Conservation (phyloP, 495 filamentous ascomycete genomes). For the Penicillium diatomitis region DNA sequence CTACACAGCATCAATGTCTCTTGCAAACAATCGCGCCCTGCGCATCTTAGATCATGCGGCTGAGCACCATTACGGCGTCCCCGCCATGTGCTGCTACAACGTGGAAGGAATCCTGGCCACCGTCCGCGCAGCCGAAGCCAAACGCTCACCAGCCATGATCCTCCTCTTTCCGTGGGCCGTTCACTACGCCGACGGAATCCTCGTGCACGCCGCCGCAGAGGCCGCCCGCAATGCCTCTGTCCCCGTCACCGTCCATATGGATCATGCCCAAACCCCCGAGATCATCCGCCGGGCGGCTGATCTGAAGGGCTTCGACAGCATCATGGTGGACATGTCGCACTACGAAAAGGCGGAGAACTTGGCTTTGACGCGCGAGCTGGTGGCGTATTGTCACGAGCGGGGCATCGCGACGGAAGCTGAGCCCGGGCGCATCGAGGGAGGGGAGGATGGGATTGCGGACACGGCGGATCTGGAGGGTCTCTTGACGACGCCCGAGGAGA, state of each 20-base stretch:
- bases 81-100: slow-evolving; percentile 81
- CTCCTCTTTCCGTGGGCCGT: slow-evolving; percentile 83
- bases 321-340: slow-evolving; percentile 79
- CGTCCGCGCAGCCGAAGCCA: slow-evolving; percentile 66
- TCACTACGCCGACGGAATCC: slow-evolving; percentile 55
- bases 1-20: slow-evolving; percentile 31
- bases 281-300: slow-evolving; percentile 59
- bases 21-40: slow-evolving; percentile 57
- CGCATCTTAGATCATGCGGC: slow-evolving; percentile 59
- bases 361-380: slow-evolving; percentile 58
- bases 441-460: slow-evolving; percentile 74
- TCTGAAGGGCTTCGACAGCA: slow-evolving; percentile 61
- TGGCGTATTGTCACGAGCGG: slow-evolving; percentile 59
- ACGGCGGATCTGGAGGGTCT: slow-evolving; percentile 65
- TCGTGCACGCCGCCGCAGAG: slow-evolving; percentile 55
- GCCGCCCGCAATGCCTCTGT: slow-evolving; percentile 56
- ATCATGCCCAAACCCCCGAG: slow-evolving; percentile 67
- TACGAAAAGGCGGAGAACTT: slow-evolving; percentile 80
- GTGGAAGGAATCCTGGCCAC: slow-evolving; percentile 73
- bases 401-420: slow-evolving; percentile 76
- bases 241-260: slow-evolving; percentile 65
- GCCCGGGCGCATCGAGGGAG: slow-evolving; percentile 73
- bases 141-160: slow-evolving; percentile 67
- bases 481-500: slow-evolving; percentile 71
- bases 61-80: slow-evolving; percentile 57